Evolutionary conservation across 768 basidiomycete species (phyloP).

Genomic region (Daedaleopsis nitida): DNA sequence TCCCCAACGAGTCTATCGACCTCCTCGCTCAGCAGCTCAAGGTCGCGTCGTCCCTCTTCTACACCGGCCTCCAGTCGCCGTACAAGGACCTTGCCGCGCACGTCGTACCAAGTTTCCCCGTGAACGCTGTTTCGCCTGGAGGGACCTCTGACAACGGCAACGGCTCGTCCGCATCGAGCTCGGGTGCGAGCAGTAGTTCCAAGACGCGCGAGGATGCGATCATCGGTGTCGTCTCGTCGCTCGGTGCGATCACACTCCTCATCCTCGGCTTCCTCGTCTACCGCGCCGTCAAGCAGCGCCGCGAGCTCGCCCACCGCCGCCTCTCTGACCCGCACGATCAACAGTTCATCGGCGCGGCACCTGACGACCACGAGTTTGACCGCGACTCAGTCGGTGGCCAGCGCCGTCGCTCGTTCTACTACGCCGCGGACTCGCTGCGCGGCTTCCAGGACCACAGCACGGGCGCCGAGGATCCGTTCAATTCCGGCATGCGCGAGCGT

Average conservation of each 20-base stretch:
- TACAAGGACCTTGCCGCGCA: conserved; percentile 62
- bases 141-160: conserved; percentile 24
- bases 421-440: conserved; percentile 80
- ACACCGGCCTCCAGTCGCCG: conserved; percentile 46
- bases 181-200: conserved; percentile 25
- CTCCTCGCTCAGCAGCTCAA: conserved; percentile 68
- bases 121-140: conserved; percentile 42
- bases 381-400: conserved; percentile 74
- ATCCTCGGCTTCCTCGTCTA: conserved; percentile 74
- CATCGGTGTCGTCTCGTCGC: conserved; percentile 84
- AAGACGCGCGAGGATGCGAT: conserved; percentile 79
- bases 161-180: conserved; percentile 24
- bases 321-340: conserved; percentile 54
- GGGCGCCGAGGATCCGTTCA: conserved; percentile 40
- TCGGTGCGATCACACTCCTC: conserved; percentile 76
- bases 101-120: conserved; percentile 68
- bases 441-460: conserved; percentile 41
- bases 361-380: conserved; percentile 75
- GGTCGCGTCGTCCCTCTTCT: conserved; percentile 61
- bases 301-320: conserved; percentile 70
- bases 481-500: conserved; percentile 53
- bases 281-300: conserved; percentile 65
- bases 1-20: conserved; percentile 57
- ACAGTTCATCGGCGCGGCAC: conserved; percentile 46
- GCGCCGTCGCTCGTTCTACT: conserved; percentile 81